Percentiles rank a stretch among this genome's conserved stretches.
phyloP scores from a whole-genome alignment of 441 rosid genomes.

The Adansonia madagascariensis region DNA sequence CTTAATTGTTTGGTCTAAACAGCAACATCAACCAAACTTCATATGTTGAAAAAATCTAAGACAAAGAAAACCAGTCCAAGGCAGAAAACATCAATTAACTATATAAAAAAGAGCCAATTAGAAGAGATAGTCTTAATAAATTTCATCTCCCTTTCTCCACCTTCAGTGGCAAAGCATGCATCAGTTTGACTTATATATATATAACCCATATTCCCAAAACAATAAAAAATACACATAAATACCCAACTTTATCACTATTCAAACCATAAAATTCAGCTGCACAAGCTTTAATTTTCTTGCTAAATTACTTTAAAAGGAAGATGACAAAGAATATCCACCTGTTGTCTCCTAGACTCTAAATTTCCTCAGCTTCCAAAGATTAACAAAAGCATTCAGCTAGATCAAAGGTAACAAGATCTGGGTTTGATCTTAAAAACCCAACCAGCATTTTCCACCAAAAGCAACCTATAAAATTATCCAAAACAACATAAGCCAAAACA shows the following conservation, averaged over 20 bases:
- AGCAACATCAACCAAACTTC: conserved; percentile 33
- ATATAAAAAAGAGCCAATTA: neutral
- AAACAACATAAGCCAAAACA: neutral
- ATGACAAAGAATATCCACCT: conserved; percentile 25
- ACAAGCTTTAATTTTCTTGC: conserved; percentile 25
- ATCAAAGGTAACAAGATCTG: conserved; percentile 52
- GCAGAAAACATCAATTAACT: conserved; percentile 23
- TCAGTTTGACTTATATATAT: conserved; percentile 17
- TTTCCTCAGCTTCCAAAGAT: conserved; percentile 30
- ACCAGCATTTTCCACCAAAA: conserved; percentile 30
- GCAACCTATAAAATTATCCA: conserved; percentile 30
- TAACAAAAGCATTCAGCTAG: conserved; percentile 28
- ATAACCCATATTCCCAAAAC: neutral
- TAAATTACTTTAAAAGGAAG: conserved; percentile 25
- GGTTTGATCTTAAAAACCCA: conserved; percentile 45
- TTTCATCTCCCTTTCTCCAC: neutral
- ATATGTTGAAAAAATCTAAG: conserved; percentile 1
- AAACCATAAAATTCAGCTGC: conserved; percentile 24
- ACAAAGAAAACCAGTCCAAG: conserved; percentile 17
- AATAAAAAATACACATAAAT: conserved; percentile 22
- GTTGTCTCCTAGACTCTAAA: conserved; percentile 24
- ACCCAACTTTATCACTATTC: conserved; percentile 16
- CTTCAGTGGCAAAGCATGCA: conserved; percentile 7
- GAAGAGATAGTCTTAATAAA: conserved; percentile 9
- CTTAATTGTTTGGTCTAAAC: conserved; percentile 29